phyloP scores from a whole-genome alignment of 805 yeast species.

The Huiozyma naganishii region DNA sequence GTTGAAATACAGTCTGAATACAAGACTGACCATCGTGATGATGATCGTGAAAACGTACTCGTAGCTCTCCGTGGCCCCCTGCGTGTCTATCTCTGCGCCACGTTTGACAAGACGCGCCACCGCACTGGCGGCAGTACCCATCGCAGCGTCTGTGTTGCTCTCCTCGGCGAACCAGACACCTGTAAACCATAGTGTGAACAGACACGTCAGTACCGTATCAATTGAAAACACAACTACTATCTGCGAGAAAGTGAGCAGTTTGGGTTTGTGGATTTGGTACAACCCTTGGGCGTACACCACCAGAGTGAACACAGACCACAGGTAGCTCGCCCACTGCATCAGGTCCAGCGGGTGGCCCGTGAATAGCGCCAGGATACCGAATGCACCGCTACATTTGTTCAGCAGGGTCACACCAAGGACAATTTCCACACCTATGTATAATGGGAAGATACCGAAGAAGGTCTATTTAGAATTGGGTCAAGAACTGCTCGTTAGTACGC shows the following conservation, averaged over 20 bases:
- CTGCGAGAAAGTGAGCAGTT: conserved; percentile 49
- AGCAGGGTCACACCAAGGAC: conserved; percentile 64
- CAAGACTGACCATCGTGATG: conserved; percentile 38
- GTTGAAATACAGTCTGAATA: conserved; percentile 48
- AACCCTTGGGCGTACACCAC: conserved; percentile 58
- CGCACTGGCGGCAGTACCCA: neutral
- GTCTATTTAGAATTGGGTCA: conserved; percentile 26
- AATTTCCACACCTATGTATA: conserved; percentile 80
- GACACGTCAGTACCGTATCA: conserved; percentile 57
- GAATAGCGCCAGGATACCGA: conserved; percentile 74
- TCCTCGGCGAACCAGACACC: conserved; percentile 52
- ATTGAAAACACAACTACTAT: conserved; percentile 50
- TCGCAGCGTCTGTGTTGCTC: neutral
- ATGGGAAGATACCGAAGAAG: conserved; percentile 63
- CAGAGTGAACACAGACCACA: conserved; percentile 50
- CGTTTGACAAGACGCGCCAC: conserved; percentile 2
- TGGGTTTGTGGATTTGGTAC: conserved; percentile 39
- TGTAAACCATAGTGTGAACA: conserved; percentile 67
- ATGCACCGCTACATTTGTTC: conserved; percentile 82
- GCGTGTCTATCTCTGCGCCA: conserved; percentile 29
- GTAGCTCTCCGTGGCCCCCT: conserved; percentile 51
- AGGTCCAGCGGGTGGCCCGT: conserved; percentile 82
- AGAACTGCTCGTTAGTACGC: conserved; percentile 3
- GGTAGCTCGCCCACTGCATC: conserved; percentile 73
- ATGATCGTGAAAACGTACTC: conserved; percentile 49